phyloP scores from a whole-genome alignment of 2,329 filamentous ascomycete genomes.

The Zymoseptoria ardabiliae region DNA sequence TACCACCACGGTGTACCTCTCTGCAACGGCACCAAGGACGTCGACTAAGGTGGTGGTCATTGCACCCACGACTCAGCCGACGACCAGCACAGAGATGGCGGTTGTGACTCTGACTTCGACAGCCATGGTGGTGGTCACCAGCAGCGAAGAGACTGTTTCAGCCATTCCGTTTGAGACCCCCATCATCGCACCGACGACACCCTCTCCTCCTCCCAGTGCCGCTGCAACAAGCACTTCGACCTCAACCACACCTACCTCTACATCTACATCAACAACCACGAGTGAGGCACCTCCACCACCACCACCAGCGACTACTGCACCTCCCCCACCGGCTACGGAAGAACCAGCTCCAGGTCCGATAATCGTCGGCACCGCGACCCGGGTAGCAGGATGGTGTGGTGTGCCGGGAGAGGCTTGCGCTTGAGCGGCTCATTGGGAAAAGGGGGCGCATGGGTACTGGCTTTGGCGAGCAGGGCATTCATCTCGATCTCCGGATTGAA shows the following conservation, averaged over 20 bases:
- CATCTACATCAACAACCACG: not conserved
- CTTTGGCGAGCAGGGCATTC: not conserved
- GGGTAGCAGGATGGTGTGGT: not conserved
- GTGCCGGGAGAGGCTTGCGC: not conserved
- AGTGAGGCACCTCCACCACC: not conserved
- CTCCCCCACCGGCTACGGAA: not conserved
- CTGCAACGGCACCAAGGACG: not conserved
- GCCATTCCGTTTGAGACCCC: not conserved
- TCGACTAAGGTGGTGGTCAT: not conserved
- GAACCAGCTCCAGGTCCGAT: not conserved
- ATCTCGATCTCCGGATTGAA: not conserved
- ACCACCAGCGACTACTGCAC: not conserved
- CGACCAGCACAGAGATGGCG: not conserved
- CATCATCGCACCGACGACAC: not conserved
- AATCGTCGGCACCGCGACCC: not conserved
- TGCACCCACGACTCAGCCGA: not conserved
- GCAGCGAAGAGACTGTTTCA: not conserved
- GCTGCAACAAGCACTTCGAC: not conserved
- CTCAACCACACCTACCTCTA: not conserved
- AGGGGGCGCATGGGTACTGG: too few relatives aligned
- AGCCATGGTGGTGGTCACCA: not conserved
- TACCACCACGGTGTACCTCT: conserved; percentile 1
- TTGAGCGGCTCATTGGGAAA: not conserved
- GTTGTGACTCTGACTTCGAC: conserved; percentile 4
- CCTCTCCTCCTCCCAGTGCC: not conserved